phyloP scores from a whole-genome alignment of 306 rosid species.

The Cicer judaicum region DNA sequence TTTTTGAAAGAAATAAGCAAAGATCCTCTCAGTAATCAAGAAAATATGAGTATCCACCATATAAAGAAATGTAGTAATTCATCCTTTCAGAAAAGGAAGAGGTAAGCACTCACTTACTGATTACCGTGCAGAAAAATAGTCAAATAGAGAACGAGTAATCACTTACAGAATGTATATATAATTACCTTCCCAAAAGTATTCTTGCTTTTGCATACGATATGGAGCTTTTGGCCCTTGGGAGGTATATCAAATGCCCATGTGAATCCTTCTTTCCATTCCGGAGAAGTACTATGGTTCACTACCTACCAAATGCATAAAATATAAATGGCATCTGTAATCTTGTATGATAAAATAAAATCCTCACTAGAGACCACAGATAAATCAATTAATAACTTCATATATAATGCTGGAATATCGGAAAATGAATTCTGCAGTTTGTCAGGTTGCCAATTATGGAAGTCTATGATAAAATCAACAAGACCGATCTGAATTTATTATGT shows the following conservation, averaged over 20 bases:
- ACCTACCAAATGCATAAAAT: constrained; percentile 59
- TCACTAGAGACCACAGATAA: constrained; percentile 33
- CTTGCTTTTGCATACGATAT: constrained; percentile 96
- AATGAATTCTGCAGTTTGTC: constrained; percentile 21
- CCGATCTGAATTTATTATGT: not conserved
- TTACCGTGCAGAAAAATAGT: not conserved
- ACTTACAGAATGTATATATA: constrained; percentile 27
- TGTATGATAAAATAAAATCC: constrained; percentile 39
- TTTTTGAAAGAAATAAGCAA: constrained; percentile 24
- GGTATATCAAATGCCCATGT: constrained; percentile 97
- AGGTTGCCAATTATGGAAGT: not conserved
- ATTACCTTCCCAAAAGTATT: constrained; percentile 97
- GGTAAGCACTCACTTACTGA: constrained; percentile 16
- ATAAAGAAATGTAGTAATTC: constrained; percentile 33
- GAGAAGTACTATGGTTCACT: constrained; percentile 81
- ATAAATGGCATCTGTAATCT: constrained; percentile 36
- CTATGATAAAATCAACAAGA: constrained; percentile 2
- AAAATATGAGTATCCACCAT: constrained; percentile 13
- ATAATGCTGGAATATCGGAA: constrained; percentile 1
- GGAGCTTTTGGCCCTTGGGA: constrained; percentile 95
- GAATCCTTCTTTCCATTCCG: constrained; percentile 99
- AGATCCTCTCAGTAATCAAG: constrained; percentile 13
- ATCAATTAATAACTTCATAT: constrained; percentile 26
- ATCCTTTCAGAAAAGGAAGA: constrained; percentile 34
- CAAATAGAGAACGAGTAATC: constrained; percentile 16